A percentile compares a stretch with the other conserved stretches of the same genome.
Conservation (phyloP, 2,329 filamentous ascomycete species). For the Dichotomopilus funicola region DNA sequence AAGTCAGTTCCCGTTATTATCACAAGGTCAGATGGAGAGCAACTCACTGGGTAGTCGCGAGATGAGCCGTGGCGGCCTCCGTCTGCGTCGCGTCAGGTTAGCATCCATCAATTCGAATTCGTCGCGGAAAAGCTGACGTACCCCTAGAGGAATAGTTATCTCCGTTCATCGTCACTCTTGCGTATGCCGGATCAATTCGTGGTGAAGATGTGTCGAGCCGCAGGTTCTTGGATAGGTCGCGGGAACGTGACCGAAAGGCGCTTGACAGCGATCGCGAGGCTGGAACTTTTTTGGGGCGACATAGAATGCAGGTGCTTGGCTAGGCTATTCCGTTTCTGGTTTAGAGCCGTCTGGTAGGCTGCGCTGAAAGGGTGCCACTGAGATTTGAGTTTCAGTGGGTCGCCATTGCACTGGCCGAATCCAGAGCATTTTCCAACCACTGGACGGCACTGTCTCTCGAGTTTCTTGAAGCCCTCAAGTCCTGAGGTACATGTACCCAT, state of each 20-base stretch:
- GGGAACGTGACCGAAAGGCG: slow-evolving; percentile 5
- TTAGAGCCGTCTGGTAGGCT: slow-evolving; percentile 16
- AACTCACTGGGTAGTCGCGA: slow-evolving; percentile 49
- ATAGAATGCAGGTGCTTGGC: slow-evolving; percentile 16
- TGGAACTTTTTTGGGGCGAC: slow-evolving; percentile 39
- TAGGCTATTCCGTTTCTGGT: slow-evolving; percentile 25
- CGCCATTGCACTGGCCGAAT: not conserved
- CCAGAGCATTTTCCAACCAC: not conserved
- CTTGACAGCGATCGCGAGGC: slow-evolving; percentile 29
- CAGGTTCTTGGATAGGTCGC: not conserved
- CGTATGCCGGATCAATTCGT: not conserved
- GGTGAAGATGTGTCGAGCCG: slow-evolving; percentile 12
- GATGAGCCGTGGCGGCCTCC: slow-evolving; percentile 47
- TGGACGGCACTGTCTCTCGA: not conserved
- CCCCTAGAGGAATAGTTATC: slow-evolving; percentile 76
- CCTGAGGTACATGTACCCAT: too few species aligned
- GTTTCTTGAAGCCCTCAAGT: not conserved
- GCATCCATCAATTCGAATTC: slow-evolving; percentile 21
- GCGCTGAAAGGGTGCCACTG: not conserved
- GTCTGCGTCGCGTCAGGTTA: slow-evolving; percentile 25
- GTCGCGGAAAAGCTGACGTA: slow-evolving; percentile 33
- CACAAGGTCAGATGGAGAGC: not conserved
- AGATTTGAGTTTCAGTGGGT: not conserved
- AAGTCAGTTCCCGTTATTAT: not conserved
- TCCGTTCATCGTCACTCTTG: slow-evolving; percentile 61